Base-by-base conservation (phyloP, 2,329 filamentous ascomycete species). In the Cryphonectria carpinicola region DNA sequence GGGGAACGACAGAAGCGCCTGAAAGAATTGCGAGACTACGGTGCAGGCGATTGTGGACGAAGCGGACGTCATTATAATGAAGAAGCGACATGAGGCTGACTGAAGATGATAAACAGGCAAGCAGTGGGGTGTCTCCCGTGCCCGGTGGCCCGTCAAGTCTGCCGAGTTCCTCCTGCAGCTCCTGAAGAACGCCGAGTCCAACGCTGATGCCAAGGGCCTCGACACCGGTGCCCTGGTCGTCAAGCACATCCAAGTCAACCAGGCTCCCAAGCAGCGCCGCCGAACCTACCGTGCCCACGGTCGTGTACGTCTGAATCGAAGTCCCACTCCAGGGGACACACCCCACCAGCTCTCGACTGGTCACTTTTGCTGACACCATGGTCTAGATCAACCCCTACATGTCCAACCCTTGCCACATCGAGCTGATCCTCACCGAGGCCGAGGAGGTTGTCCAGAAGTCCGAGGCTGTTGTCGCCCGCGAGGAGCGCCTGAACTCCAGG, bases 211-310 rank as follows among this genome's bases (percentile, higher is more conserved):
- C 85, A 97, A 97, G 90, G 94, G 95, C 81, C 93, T 97, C 81
- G 94, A 99, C 87, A 98, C 95, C 82, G 92, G 91, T 87, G 97
- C 97, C 90, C 89, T 99, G 82, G 87, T 98, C 83, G 93, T 99
- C 88, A 98, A 98, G 93, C 97, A 98, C 93, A 99, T 99, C 88
- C 96, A 99, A 89, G 96, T 99, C 90, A 99, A 99, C 93, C 96
- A 99, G 90, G 97, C 96, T 79, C 96, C 96, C 81, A 98, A 98
- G 92, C 95, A 98, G 90, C 92, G 96, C 84, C 91, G 96, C 88
- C 92, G 96, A 85, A 99, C 96, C 83, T 99, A 99, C 93, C 95
- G 96, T 91, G 97, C 97, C 76, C 96, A 99, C 90, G 96, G 96
- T 91, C 94, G 96, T 89, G 95, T 98, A 97, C 81, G 95, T 94